Conservation (phyloP, 2,329 filamentous ascomycete species). For the Cucurbitaria berberidis region DNA sequence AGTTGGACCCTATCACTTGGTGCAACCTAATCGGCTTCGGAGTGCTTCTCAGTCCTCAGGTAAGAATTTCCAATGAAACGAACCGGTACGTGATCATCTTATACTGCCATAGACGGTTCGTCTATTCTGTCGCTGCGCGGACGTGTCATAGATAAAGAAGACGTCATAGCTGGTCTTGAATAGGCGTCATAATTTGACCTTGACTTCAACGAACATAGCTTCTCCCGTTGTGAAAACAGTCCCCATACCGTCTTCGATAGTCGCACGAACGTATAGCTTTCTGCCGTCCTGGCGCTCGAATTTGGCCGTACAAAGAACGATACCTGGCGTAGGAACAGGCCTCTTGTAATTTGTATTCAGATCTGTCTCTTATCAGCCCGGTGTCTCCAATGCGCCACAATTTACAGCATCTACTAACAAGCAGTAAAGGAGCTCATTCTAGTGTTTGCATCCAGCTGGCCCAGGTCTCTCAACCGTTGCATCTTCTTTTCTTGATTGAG, state of each 20-base stretch:
- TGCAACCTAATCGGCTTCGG: not conserved
- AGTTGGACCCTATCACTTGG: not conserved
- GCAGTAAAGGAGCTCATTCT: constrained; percentile 38
- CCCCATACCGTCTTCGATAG: constrained; percentile 58
- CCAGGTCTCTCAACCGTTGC: constrained; percentile 9
- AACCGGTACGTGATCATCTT: not conserved
- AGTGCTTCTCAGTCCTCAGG: not conserved
- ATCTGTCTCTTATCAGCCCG: constrained; percentile 39
- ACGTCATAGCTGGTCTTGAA: constrained; percentile 21
- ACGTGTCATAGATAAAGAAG: not conserved
- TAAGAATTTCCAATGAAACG: not conserved
- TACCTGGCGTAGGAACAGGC: constrained; percentile 59
- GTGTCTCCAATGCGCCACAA: not conserved
- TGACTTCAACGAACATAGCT: constrained; percentile 56
- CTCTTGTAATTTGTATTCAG: constrained; percentile 62
- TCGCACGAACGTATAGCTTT: constrained; percentile 60
- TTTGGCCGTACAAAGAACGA: constrained; percentile 56
- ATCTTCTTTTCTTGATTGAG: constrained; percentile 47
- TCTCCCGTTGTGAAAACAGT: constrained; percentile 59
- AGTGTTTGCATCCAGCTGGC: constrained; percentile 2
- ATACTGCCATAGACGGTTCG: not conserved
- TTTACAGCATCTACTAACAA: constrained; percentile 30
- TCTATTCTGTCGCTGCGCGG: not conserved
- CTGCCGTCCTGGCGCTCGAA: constrained; percentile 58
- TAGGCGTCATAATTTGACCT: constrained; percentile 34